Conservation (phyloP, 78 protist genomes). For the Pelomyxa schiedti region DNA sequence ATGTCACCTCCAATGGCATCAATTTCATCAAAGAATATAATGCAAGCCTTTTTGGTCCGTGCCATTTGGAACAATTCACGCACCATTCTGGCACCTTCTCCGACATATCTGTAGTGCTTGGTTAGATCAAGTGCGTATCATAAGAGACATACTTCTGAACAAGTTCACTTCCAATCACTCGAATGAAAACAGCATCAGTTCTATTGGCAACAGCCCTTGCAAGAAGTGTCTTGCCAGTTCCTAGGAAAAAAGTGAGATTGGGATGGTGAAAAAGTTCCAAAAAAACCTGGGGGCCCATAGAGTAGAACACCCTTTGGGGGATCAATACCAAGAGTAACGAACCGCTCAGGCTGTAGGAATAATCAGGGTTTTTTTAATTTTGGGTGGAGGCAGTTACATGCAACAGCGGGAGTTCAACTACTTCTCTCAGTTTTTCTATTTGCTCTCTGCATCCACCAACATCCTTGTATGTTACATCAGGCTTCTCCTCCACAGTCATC, state of each 20-base stretch:
- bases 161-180: conserved; percentile 97
- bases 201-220: conserved; percentile 99
- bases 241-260: too few relatives aligned
- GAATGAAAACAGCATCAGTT: conserved; percentile 98
- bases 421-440: conserved; percentile 97
- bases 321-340: conserved; percentile 95
- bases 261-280: too few relatives aligned
- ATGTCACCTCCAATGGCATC: conserved; percentile 99
- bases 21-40: conserved; percentile 97
- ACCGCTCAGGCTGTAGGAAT: conserved; percentile 87
- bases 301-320: conserved; percentile 98
- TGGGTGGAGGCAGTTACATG: conserved; percentile 40
- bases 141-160: conserved; percentile 92
- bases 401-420: conserved; percentile 95
- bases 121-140: neutral
- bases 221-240: conserved; percentile 99
- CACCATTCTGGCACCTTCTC: conserved; percentile 99
- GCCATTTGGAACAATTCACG: conserved; percentile 98
- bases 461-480: conserved; percentile 98
- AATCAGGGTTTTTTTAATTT: neutral
- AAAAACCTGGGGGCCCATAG: conserved; percentile 91
- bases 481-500: conserved; percentile 99
- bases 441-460: conserved; percentile 99
- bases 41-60: conserved; percentile 89
- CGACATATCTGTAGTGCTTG: too few relatives aligned